A percentile compares a stretch with the other conserved stretches of the same genome.
Conservation (phyloP, 2,329 filamentous ascomycete genomes). For the Lachnum nothofagi region DNA sequence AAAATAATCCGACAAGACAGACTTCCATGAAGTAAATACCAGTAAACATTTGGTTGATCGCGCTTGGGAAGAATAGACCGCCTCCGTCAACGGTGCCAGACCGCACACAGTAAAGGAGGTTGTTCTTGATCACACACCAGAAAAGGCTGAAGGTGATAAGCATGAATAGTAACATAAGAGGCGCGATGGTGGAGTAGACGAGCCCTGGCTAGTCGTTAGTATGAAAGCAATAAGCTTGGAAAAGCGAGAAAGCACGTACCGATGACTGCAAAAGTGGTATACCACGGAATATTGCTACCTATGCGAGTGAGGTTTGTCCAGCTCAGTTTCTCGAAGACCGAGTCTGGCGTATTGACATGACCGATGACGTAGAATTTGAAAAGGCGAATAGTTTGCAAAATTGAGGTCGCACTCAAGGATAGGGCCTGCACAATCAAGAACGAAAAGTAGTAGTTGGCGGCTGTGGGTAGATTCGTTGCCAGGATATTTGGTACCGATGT, state of each 20-base stretch:
- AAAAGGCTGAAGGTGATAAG: too few species aligned
- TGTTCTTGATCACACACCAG: too few species aligned
- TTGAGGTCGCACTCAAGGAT: too few species aligned
- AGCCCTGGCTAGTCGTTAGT: constrained; percentile 39
- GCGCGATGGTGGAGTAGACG: too few species aligned
- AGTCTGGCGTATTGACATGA: constrained; percentile 19
- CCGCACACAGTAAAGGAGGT: constrained; percentile 81
- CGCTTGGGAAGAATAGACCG: constrained; percentile 48
- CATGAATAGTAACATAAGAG: too few species aligned
- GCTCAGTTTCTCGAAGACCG: constrained; percentile 19
- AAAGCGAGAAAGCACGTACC: not conserved
- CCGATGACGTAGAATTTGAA: constrained; percentile 1
- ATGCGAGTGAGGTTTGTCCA: constrained; percentile 19
- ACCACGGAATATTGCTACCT: constrained; percentile 20
- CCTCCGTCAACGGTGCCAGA: constrained; percentile 56
- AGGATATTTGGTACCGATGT: constrained; percentile 9
- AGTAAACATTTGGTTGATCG: constrained; percentile 16
- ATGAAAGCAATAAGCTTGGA: constrained; percentile 1
- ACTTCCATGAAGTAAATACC: constrained; percentile 19
- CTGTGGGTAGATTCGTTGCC: constrained; percentile 22
- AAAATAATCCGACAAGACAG: constrained; percentile 14
- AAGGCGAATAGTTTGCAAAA: too few species aligned
- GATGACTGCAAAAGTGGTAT: constrained; percentile 12
- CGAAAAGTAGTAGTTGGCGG: constrained; percentile 26
- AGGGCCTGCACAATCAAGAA: constrained; percentile 17